These are phyloP conservation scores for Erigeron canadensis DNA, from an alignment of 129 eudicot species.

Conservation along the genomic window DNA sequence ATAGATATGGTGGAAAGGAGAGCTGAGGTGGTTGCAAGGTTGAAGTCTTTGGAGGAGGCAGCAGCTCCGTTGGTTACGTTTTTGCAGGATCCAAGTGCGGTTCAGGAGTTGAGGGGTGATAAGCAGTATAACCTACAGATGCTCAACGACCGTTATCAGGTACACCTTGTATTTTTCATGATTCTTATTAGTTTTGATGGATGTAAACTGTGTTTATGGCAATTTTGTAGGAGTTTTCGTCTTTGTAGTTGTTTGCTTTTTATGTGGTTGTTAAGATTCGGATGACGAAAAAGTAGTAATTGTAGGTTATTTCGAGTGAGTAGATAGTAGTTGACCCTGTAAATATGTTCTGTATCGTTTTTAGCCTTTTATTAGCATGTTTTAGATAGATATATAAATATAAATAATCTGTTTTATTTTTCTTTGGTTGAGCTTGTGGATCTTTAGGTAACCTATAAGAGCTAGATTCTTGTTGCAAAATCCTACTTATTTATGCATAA, in stretches of 20 bases:
- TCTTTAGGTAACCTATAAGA: neutral
- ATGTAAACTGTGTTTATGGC: neutral
- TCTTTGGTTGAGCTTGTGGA: neutral
- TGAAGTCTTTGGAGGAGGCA: conserved; percentile 92
- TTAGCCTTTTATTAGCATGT: neutral
- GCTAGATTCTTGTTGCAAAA: neutral
- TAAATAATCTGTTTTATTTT: neutral
- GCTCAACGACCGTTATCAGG: conserved; percentile 89
- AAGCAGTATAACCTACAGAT: conserved; percentile 94
- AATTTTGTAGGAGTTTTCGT: neutral
- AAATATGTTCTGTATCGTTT: neutral
- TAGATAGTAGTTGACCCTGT: neutral
- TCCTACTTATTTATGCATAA: neutral
- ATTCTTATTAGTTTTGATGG: neutral
- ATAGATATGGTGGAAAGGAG: conserved; percentile 99
- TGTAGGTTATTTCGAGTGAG: neutral
- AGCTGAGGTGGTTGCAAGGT: conserved; percentile 84
- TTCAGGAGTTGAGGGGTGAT: conserved; percentile 87
- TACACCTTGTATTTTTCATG: conserved; percentile 3
- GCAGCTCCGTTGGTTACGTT: conserved; percentile 89
- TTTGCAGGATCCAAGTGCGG: conserved; percentile 85
- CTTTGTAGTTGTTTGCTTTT: neutral
- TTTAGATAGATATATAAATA: neutral
- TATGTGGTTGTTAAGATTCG: neutral
- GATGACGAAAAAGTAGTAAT: neutral